These are phyloP conservation scores for Panellus pusillus DNA, from an alignment of 768 basidiomycete genomes.

Conservation along the genomic window DNA sequence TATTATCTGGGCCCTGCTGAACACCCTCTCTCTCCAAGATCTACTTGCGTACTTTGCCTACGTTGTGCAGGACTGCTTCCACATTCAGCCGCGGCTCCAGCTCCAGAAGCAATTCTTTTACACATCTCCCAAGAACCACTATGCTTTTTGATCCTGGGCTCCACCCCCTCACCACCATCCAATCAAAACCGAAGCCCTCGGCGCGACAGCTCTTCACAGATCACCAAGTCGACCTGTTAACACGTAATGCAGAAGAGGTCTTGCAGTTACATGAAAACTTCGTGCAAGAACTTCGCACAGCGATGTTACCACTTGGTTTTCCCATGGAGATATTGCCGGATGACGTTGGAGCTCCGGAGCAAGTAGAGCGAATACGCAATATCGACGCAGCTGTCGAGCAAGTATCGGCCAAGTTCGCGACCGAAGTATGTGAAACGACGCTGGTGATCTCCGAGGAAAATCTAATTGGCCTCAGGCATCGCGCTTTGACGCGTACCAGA, in stretches of 20 bases:
- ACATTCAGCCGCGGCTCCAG: conserved; percentile 39
- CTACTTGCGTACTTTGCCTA: conserved; percentile 59
- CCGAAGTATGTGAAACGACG: conserved; percentile 42
- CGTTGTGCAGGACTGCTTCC: conserved; percentile 43
- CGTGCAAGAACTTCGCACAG: conserved; percentile 50
- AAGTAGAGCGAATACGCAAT: conserved; percentile 28
- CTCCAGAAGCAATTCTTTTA: conserved; percentile 46
- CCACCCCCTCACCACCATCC: conserved; percentile 18
- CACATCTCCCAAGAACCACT: conserved; percentile 31
- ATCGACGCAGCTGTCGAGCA: conserved; percentile 47
- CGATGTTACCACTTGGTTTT: conserved; percentile 54
- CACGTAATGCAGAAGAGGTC: conserved; percentile 68
- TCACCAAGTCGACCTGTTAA: conserved; percentile 56
- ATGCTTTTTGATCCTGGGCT: conserved; percentile 26
- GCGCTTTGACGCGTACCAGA: conserved; percentile 75
- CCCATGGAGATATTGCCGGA: conserved; percentile 30
- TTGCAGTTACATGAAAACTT: conserved; percentile 70
- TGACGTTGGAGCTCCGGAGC: conserved; percentile 11
- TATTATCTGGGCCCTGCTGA: not conserved
- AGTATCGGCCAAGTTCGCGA: conserved; percentile 57
- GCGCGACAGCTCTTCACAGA: conserved; percentile 57
- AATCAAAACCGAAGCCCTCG: conserved; percentile 29
- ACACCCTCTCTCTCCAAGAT: conserved; percentile 43
- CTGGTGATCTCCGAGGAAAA: not conserved
- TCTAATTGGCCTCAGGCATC: conserved; percentile 51